Base-by-base conservation (phyloP, 192 early-diverging fungal species). In the Chytriomyces sp. region DNA sequence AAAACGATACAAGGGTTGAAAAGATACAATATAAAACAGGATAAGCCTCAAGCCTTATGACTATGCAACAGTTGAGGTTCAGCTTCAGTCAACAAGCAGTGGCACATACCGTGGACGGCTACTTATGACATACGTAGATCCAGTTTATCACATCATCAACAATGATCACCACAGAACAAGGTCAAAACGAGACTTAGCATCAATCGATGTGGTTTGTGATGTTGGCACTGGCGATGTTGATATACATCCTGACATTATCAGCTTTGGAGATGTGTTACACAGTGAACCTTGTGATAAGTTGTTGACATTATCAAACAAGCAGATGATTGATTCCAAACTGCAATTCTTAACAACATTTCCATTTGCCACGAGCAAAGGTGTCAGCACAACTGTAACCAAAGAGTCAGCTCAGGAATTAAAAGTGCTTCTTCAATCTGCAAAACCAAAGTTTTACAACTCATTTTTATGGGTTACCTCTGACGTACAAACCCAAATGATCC, bases 21-120 rank as follows among this genome's bases (percentile, higher is more conserved):
- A 19, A 62, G 0, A 2, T 38, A 62, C 38, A 38, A 8, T 26
- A 7, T 17, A 52, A 8, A 59, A 59, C 14, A 60, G 76, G 61
- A 49, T 80, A 10, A 82, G 38, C 37, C 70, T 87, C 25, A 85
- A 85, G 49, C 86, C 86, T 6, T 84, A 62, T 63, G 86, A 87
- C 49, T 76, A 69, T 28, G 74, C 68, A 26, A 75, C 73, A 2
- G n/a, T 87, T 5, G 83, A 87, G 25, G 52, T 87, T 25, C 64
- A 52, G 2, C 85, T 85, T 64, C 81, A 82, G 67, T 73, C 83
- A 3, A 80, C 74, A 32, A 75, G 72, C 37, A 71, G 72, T 36
- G 86, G 86, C 38, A 75, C 72, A 17, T 85, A 78, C 59, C 54
- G 59, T 14, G 66, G 67, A 1, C 73, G 77, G 59, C 66, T 87